Conservation (phyloP, 208 protist species). For the Angomonas ambiguus region DNA sequence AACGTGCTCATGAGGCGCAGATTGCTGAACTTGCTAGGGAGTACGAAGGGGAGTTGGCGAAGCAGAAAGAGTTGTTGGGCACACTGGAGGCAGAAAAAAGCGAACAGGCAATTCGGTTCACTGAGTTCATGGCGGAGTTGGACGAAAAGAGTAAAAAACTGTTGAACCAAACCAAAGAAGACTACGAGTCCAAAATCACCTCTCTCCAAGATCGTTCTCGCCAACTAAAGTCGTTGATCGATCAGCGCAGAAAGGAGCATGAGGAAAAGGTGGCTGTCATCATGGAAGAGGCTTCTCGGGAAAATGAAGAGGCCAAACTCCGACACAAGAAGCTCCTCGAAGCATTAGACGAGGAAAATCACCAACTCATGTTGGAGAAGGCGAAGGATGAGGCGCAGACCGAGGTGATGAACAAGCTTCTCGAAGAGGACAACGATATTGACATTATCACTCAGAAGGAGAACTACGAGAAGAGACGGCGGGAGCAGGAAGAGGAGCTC, state of each 20-base stretch:
- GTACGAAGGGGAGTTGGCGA: slow-evolving; percentile 65
- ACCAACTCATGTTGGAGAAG: slow-evolving; percentile 53
- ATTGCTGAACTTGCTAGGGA: slow-evolving; percentile 87
- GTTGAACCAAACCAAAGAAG: slow-evolving; percentile 68
- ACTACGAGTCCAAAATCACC: slow-evolving; percentile 92
- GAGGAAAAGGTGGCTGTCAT: slow-evolving; percentile 44
- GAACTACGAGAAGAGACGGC: slow-evolving; percentile 89
- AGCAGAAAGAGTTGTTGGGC: slow-evolving; percentile 65
- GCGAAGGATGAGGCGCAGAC: slow-evolving; percentile 72
- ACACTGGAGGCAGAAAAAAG: slow-evolving; percentile 81
- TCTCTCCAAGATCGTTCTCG: slow-evolving; percentile 71
- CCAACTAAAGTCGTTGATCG: slow-evolving; percentile 68
- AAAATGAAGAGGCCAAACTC: slow-evolving; percentile 40
- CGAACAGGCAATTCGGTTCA: slow-evolving; percentile 94
- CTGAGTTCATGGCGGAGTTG: slow-evolving; percentile 89
- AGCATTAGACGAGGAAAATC: slow-evolving; percentile 59
- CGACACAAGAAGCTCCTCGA: slow-evolving; percentile 38
- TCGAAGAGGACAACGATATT: slow-evolving; percentile 94
- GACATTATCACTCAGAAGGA: slow-evolving; percentile 93
- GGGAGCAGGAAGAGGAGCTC: slow-evolving; percentile 84
- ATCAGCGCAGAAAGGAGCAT: slow-evolving; percentile 63
- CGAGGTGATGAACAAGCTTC: slow-evolving; percentile 79
- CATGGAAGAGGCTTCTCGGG: slow-evolving; percentile 30
- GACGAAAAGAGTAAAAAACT: slow-evolving; percentile 62
- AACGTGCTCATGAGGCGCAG: slow-evolving; percentile 92